A percentile compares a stretch with the other conserved stretches of the same genome.
Evolutionary conservation across 768 basidiomycete species (phyloP).

Genomic region (Boletus tylopilopsis): DNA sequence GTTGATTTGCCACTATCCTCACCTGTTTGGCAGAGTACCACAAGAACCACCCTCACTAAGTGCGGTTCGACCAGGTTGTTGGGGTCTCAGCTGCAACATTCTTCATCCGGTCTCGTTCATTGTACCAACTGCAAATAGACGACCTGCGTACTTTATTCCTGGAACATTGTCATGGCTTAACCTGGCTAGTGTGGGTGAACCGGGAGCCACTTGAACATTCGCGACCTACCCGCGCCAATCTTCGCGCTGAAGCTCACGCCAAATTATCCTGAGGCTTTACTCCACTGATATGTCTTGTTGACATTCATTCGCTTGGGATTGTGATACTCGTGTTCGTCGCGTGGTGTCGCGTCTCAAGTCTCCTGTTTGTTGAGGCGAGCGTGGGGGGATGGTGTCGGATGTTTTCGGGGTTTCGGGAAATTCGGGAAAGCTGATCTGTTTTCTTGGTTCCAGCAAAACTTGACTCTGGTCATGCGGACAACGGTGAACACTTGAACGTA

Average conservation of each 20-base stretch:
- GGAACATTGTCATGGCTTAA: neutral
- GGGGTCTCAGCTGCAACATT: constrained; percentile 1
- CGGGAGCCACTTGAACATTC: no score
- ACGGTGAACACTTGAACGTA: neutral
- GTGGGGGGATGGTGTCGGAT: no score
- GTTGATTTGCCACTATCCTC: constrained; percentile 15
- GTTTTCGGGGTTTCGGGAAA: no score
- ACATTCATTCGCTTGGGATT: neutral
- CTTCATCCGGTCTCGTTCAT: constrained; percentile 11
- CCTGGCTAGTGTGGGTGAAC: constrained; percentile 5
- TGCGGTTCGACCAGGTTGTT: constrained; percentile 1
- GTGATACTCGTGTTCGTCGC: neutral
- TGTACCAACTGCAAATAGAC: constrained; percentile 28
- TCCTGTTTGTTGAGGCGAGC: no score
- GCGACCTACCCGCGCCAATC: neutral
- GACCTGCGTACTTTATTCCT: constrained; percentile 11
- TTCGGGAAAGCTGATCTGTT: no score
- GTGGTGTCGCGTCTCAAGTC: neutral
- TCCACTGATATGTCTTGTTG: neutral
- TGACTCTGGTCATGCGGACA: constrained; percentile 1
- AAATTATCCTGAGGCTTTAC: neutral
- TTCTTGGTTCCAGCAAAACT: no score
- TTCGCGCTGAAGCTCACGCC: constrained; percentile 1
- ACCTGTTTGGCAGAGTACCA: constrained; percentile 62
- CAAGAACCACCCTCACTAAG: constrained; percentile 85